Conservation (phyloP, 2,329 filamentous ascomycete genomes). For the Sporothrix brunneoviolacea region DNA sequence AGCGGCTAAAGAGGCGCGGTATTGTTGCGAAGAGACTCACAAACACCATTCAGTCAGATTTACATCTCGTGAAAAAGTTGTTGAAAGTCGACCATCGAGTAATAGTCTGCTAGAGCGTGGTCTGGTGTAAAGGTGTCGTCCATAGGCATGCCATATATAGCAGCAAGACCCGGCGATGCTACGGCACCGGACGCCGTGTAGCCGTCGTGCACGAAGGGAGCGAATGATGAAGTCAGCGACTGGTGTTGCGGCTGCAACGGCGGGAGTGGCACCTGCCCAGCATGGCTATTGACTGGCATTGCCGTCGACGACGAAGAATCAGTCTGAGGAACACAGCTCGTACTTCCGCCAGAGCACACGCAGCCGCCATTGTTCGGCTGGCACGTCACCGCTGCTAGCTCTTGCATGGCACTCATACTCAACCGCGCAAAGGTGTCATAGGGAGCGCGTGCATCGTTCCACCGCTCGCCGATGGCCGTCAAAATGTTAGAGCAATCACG, state of each 20-base stretch:
- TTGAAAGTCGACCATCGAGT: constrained; percentile 8
- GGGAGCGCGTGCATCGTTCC: constrained; percentile 15
- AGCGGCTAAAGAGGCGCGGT: too few relatives aligned
- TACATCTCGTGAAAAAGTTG: constrained; percentile 1
- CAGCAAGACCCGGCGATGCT: background rate
- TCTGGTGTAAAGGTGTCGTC: constrained; percentile 2
- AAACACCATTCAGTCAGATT: too few relatives aligned
- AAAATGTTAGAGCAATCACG: constrained; percentile 20
- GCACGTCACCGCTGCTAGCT: background rate
- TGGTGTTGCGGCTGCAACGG: background rate
- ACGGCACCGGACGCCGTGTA: background rate
- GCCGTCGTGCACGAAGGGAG: background rate
- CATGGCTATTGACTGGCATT: too few relatives aligned
- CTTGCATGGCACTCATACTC: constrained; percentile 6
- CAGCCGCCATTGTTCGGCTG: background rate
- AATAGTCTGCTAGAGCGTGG: constrained; percentile 1
- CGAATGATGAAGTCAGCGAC: background rate
- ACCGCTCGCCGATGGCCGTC: constrained; percentile 20
- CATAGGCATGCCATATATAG: background rate
- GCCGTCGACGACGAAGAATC: too few relatives aligned
- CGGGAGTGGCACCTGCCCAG: too few relatives aligned
- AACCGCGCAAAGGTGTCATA: constrained; percentile 3
- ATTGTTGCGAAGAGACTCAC: too few relatives aligned
- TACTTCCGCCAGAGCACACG: too few relatives aligned
- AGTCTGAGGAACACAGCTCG: too few relatives aligned